phyloP scores from a whole-genome alignment of 2,329 filamentous ascomycete genomes.

The Grosmannia clavigera region DNA sequence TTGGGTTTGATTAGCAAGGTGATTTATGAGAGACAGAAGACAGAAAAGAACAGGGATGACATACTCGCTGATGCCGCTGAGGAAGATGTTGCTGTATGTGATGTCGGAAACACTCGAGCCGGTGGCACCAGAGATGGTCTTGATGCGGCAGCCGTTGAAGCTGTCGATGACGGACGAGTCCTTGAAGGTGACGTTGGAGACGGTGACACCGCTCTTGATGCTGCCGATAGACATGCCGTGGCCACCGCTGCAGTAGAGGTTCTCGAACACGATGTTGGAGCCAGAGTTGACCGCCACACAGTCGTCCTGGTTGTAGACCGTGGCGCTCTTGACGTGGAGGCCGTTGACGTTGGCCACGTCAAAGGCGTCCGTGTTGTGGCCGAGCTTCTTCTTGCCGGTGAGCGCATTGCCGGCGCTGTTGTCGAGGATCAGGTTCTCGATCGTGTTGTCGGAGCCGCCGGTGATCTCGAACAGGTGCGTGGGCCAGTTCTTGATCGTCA shows the following conservation, averaged over 20 bases:
- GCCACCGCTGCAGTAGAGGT: slow-evolving; percentile 33
- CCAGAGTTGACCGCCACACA: slow-evolving; percentile 39
- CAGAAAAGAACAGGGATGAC: not conserved
- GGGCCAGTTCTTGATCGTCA: slow-evolving; percentile 28
- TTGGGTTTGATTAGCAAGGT: slow-evolving; percentile 12
- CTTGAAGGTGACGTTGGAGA: slow-evolving; percentile 36
- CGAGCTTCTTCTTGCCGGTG: slow-evolving; percentile 19
- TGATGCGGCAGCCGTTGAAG: slow-evolving; percentile 33
- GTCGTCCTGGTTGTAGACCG: slow-evolving; percentile 48
- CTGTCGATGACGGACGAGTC: slow-evolving; percentile 3
- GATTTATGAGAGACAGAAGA: not conserved
- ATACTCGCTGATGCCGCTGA: slow-evolving; percentile 26
- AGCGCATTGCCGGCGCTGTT: slow-evolving; percentile 23
- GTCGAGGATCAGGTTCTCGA: slow-evolving; percentile 23
- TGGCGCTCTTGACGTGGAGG: slow-evolving; percentile 37
- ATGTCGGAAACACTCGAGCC: slow-evolving; percentile 34
- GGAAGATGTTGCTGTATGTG: slow-evolving; percentile 38
- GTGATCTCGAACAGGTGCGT: slow-evolving; percentile 29
- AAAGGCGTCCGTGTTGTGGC: slow-evolving; percentile 46
- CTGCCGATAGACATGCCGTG: slow-evolving; percentile 41
- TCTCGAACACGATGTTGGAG: slow-evolving; percentile 25
- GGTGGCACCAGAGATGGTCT: slow-evolving; percentile 38
- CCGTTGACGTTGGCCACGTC: slow-evolving; percentile 37
- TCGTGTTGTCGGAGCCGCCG: slow-evolving; percentile 19
- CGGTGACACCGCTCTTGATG: slow-evolving; percentile 36